Evolutionary conservation across 2,329 filamentous ascomycete species (phyloP), one percentile per base, ranked within the genome.

Genomic region (Fusarium chlamydosporum): DNA sequence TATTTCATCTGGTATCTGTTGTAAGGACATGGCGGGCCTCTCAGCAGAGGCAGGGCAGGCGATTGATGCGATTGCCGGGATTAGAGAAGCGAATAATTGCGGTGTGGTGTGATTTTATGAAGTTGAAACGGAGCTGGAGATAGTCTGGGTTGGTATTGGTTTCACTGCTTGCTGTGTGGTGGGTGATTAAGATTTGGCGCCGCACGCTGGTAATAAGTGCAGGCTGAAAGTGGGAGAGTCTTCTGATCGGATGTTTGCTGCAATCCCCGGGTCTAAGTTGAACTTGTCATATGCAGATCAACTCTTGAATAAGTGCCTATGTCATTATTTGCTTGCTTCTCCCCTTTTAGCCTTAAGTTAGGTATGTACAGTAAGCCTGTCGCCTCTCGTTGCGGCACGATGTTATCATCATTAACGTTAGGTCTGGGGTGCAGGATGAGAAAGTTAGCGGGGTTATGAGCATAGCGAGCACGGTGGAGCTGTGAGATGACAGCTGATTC

Each of bases 1-100:
- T 67, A 98, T 87, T 82, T 99, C 96, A 79, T 95, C 92, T 40
- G 94, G 94, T 35, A 96, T 83, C 55, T 76, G 71, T 38, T 81
- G 76, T 57, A 87, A 73, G 37, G 79, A 78, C 76, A 79, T 78
- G 68, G 55, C 73, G 67, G 59, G 59, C 67, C 61, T 48, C 55
- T 58, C 20, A 18, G 41, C 56, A 29, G 50, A 70, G 50, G 57
- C 61, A 47, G 63, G 43, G 66, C 58, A 54, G 48, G 48, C 54
- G 33, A 38, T 59, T 35, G 52, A 54, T 55, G 42, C 46, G 42
- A 34, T 52, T 35, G 59, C 45, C 61, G 50, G 42, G 48, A 33
- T 42, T 33, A 43, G 45, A 51, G 42, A 46, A 26, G 65, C 54
- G 65, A 60, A 46, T 62, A 60, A 46, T 46, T 62, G 47, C 41